phyloP scores from a whole-genome alignment of 257 asterid species.

The Jasminum sambac region DNA sequence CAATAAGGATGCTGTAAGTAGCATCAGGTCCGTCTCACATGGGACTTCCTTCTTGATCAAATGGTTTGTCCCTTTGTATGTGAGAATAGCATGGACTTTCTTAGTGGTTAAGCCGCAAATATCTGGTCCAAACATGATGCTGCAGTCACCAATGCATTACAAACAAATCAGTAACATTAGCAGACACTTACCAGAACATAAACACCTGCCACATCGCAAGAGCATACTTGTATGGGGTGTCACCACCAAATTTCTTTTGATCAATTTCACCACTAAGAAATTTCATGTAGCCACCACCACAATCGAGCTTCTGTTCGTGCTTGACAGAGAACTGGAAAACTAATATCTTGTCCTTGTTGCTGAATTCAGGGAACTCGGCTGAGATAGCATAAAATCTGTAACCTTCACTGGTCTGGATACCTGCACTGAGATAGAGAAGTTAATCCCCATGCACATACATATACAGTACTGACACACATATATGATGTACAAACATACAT shows the following conservation, averaged over 20 bases:
- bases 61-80: constrained; percentile 64
- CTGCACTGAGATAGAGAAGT: constrained; percentile 34
- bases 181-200: constrained; percentile 1
- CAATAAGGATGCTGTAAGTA: constrained; percentile 86
- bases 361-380: constrained; percentile 91
- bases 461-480: not conserved
- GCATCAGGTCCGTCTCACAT: constrained; percentile 99
- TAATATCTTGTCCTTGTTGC: constrained; percentile 84
- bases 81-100: constrained; percentile 89
- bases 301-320: constrained; percentile 99
- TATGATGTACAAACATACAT: constrained; percentile 3
- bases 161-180: constrained; percentile 25
- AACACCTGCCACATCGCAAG: not conserved
- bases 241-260: constrained; percentile 94
- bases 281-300: constrained; percentile 99
- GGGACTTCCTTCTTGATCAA: constrained; percentile 91
- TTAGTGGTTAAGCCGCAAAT: constrained; percentile 87
- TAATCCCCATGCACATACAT: not conserved
- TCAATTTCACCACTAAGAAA: constrained; percentile 81
- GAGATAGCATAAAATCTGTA: constrained; percentile 92
- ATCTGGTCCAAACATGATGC: constrained; percentile 99
- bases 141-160: constrained; percentile 35
- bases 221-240: constrained; percentile 82
- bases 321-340: constrained; percentile 94
- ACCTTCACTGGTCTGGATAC: constrained; percentile 94